Conservation (phyloP, 805 yeast species). For the Saccharomycopsis sp. region DNA sequence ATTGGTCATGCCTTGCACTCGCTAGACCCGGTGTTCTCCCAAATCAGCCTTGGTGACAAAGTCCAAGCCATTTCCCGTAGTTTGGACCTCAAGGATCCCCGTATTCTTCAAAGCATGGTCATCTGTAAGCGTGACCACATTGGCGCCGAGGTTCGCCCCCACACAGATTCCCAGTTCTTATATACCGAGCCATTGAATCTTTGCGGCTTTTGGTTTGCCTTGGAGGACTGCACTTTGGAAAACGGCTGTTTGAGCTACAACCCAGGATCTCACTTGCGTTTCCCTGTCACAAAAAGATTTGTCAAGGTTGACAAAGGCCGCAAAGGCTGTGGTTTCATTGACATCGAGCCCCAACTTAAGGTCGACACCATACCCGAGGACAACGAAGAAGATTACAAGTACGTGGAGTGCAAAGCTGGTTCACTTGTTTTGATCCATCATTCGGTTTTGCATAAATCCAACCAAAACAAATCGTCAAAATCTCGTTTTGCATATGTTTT, state of each 20-base stretch:
- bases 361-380: constrained; percentile 23
- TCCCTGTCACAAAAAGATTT: constrained; percentile 52
- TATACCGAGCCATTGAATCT: constrained; percentile 66
- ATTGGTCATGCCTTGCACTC: constrained; percentile 73
- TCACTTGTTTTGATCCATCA: constrained; percentile 64
- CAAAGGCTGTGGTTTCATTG: constrained; percentile 40
- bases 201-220: constrained; percentile 74
- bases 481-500: constrained; percentile 74
- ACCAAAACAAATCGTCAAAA: constrained; percentile 41
- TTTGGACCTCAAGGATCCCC: constrained; percentile 51
- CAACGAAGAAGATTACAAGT: constrained; percentile 36
- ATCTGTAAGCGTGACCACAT: constrained; percentile 71
- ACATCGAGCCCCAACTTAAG: constrained; percentile 16
- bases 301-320: constrained; percentile 47
- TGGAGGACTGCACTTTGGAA: constrained; percentile 56
- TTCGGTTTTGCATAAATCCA: constrained; percentile 64
- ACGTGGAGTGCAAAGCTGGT: constrained; percentile 62
- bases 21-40: constrained; percentile 39
- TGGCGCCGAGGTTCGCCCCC: constrained; percentile 68
- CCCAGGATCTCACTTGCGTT: constrained; percentile 61
- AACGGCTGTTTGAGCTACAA: constrained; percentile 65
- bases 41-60: constrained; percentile 42
- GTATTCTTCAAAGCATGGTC: constrained; percentile 70
- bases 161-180: constrained; percentile 66
- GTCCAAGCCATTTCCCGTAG: constrained; percentile 43